Evolutionary conservation across 352 stramenopile species (phyloP).

Genomic region (Phytophthora brassicae): DNA sequence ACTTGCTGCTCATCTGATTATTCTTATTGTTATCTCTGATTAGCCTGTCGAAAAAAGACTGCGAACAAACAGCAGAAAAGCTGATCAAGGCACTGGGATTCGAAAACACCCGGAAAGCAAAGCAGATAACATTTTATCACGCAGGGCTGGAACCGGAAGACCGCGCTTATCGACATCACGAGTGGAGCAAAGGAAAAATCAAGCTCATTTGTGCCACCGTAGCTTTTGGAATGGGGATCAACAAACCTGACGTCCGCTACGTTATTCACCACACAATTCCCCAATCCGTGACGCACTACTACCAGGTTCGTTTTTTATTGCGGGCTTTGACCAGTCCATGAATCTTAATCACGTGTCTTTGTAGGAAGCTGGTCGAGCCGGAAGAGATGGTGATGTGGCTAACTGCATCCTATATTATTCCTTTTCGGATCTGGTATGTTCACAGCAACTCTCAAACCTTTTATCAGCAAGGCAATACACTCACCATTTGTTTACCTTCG

Average conservation of each 20-base stretch:
- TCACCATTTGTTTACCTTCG: neutral
- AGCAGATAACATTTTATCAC: slow-evolving; percentile 85
- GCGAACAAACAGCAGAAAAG: slow-evolving; percentile 79
- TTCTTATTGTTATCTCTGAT: neutral
- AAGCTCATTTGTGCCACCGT: slow-evolving; percentile 89
- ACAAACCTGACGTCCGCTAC: slow-evolving; percentile 88
- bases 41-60: slow-evolving; percentile 89
- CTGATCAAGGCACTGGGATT: slow-evolving; percentile 79
- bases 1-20: slow-evolving; percentile 2
- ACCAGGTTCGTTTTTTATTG: slow-evolving; percentile 55
- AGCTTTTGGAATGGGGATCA: slow-evolving; percentile 90
- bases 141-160: slow-evolving; percentile 76
- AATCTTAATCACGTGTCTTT: neutral
- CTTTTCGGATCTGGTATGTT: slow-evolving; percentile 70
- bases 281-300: slow-evolving; percentile 89
- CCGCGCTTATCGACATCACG: slow-evolving; percentile 72
- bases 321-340: neutral
- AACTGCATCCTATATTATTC: slow-evolving; percentile 90
- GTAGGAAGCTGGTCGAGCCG: slow-evolving; percentile 81
- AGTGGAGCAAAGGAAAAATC: slow-evolving; percentile 90
- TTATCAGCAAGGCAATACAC: neutral
- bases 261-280: slow-evolving; percentile 90
- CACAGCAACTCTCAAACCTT: neutral
- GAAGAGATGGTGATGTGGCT: slow-evolving; percentile 79
- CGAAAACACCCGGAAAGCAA: slow-evolving; percentile 64